These are phyloP conservation scores for Fusarium mexicanum DNA, from an alignment of 2,329 filamentous ascomycete species.

Conservation along the genomic window DNA sequence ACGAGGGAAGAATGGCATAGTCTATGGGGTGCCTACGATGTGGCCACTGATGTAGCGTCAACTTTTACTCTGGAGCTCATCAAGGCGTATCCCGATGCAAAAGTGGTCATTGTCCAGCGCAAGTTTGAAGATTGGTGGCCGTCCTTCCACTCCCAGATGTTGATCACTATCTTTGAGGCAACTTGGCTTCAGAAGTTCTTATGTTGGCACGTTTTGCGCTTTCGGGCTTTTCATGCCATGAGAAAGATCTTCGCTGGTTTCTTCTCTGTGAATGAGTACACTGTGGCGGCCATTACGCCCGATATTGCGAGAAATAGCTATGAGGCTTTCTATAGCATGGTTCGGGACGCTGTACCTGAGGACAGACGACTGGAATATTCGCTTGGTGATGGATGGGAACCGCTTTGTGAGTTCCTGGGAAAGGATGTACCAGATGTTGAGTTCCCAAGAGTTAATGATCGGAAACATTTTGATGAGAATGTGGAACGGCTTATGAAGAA, in stretches of 20 bases:
- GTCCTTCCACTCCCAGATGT: neutral
- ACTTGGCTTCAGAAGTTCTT: neutral
- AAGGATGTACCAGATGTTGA: constrained; percentile 7
- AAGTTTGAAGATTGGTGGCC: constrained; percentile 15
- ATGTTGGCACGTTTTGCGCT: neutral
- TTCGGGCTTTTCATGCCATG: neutral
- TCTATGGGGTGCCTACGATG: constrained; percentile 8
- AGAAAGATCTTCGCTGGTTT: constrained; percentile 5
- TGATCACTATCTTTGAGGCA: neutral
- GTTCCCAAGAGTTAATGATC: constrained; percentile 16
- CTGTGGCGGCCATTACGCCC: neutral
- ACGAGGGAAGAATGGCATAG: neutral
- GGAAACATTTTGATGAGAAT: neutral
- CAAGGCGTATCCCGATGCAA: constrained; percentile 9
- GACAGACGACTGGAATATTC: constrained; percentile 6
- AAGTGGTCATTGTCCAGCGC: neutral
- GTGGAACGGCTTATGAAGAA: neutral
- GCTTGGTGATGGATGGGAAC: constrained; percentile 8
- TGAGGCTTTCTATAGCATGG: neutral
- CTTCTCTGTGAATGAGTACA: neutral
- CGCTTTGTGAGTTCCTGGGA: constrained; percentile 6
- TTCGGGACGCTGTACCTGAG: neutral
- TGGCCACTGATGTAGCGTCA: constrained; percentile 4
- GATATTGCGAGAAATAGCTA: neutral
- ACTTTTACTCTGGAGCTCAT: constrained; percentile 3